Evolutionary conservation across 352 stramenopile genomes (phyloP), one percentile per base, ranked within the genome.

Genomic region (Globisporangium barbulae): DNA sequence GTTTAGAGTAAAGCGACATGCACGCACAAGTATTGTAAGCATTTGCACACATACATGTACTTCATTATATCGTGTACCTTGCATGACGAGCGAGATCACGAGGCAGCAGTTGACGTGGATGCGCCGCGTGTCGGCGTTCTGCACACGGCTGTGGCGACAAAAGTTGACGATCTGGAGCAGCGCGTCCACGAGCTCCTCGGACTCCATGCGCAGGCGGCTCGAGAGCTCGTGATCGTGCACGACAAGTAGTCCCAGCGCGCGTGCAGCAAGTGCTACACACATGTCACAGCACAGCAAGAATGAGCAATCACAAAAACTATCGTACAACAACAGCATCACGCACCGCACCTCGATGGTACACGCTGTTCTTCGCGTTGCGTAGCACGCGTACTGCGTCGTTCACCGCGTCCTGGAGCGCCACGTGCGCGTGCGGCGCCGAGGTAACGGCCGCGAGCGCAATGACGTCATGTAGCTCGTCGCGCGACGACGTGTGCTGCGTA

Each of bases 101-200:
- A 94, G 77, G 53, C 83, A 94, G 73, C 79, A 91, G 59, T 94
- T 94, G 45, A 94, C 85, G 48, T 92, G 81, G 25, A 91, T 80
- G 28, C 83, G 83, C 25, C 79, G 72, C 30, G 70, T 84, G 54
- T 93, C 85, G 10, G 75, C 61, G 42, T 75, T 88, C 56, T 83
- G 74, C 28, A 67, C 68, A 33, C 68, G 61, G 47, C 75, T 71
- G 35, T 73, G 75, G 17, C 84, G 72, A 41, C 81, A 92, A 58
- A 73, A 87, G 44, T 79, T 76, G 50, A 94, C 64, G 25, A 94
- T 63, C 68, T 91, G 81, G 50, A 94, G 73, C 47, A 94, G 63
- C 48, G 85, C 79, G 58, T 94, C 85, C 31, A 94, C 74, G 12
- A 94, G 65, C 9, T 81, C 80, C 31, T 91, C 78, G 4, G 76